Conservation (phyloP, 1,284 basidiomycete species). For the Grifola frondosa region DNA sequence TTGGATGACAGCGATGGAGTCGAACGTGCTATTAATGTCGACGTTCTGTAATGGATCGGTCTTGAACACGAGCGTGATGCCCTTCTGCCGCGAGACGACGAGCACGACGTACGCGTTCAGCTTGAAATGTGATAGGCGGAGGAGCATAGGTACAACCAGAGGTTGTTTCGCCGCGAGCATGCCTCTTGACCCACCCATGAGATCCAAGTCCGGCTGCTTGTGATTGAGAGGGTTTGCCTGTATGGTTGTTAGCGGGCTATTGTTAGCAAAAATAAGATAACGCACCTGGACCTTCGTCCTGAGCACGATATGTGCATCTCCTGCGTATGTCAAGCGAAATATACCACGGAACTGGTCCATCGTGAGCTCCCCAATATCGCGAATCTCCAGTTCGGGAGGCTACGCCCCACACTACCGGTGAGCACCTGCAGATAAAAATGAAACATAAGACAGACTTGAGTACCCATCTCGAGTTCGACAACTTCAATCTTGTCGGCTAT, state of each 20-base stretch:
- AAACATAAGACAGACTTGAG: constrained; percentile 62
- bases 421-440: constrained; percentile 4
- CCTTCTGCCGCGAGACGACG: constrained; percentile 95
- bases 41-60: constrained; percentile 98
- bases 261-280: not conserved
- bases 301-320: constrained; percentile 94
- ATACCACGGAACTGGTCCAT: constrained; percentile 97
- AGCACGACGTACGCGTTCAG: constrained; percentile 96
- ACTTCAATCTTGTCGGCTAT: constrained; percentile 98
- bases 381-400: constrained; percentile 97
- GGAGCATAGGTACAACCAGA: constrained; percentile 95
- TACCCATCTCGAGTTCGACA: constrained; percentile 97
- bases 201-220: constrained; percentile 79
- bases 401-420: constrained; percentile 29
- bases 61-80: constrained; percentile 99
- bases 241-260: constrained; percentile 3
- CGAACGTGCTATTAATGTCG: constrained; percentile 96
- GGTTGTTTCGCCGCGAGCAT: constrained; percentile 93
- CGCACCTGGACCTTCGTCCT: constrained; percentile 94
- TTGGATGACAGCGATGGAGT: constrained; percentile 96
- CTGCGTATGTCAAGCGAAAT: constrained; percentile 92
- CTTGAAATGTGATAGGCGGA: constrained; percentile 92
- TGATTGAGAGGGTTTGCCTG: constrained; percentile 96
- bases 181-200: constrained; percentile 72
- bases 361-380: constrained; percentile 97